Evolutionary conservation across 2,329 filamentous ascomycete genomes (phyloP).

Genomic region (Xylaria hypoxylon): DNA sequence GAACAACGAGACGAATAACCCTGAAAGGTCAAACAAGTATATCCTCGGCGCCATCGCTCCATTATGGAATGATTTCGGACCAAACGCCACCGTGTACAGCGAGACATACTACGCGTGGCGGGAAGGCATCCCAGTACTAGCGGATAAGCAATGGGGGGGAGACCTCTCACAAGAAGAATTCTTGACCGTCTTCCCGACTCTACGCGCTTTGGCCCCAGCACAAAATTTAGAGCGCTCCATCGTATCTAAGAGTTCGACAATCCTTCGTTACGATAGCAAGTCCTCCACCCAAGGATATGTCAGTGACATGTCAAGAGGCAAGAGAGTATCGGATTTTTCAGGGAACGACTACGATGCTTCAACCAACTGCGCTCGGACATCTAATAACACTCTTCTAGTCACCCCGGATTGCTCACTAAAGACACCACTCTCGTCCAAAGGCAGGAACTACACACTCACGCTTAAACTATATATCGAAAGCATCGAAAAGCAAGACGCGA

Average conservation of each 20-base stretch:
- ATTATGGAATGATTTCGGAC: conserved; percentile 67
- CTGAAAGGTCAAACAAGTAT: conserved; percentile 52
- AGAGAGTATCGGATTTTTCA: conserved; percentile 51
- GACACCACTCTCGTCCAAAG: conserved; percentile 65
- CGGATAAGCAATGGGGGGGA: conserved; percentile 66
- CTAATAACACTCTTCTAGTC: conserved; percentile 49
- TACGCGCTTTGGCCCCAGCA: conserved; percentile 57
- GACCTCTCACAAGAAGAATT: conserved; percentile 57
- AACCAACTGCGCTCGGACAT: conserved; percentile 53
- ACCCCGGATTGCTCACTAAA: conserved; percentile 55
- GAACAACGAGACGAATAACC: conserved; percentile 61
- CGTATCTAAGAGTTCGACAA: conserved; percentile 51
- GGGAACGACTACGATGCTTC: conserved; percentile 56
- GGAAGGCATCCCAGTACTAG: conserved; percentile 62
- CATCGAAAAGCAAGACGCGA: conserved; percentile 50
- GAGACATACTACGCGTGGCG: conserved; percentile 65
- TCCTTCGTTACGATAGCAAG: conserved; percentile 51
- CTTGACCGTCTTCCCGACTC: conserved; percentile 50
- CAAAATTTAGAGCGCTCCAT: conserved; percentile 63
- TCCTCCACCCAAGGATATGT: conserved; percentile 6
- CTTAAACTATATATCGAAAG: conserved; percentile 54
- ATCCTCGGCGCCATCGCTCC: conserved; percentile 63
- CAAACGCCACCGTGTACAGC: conserved; percentile 62
- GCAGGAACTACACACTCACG: conserved; percentile 66
- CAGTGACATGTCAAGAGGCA: neutral